These are phyloP conservation scores for Pycnococcus provasolii DNA, from an alignment of 139 green algal species.

Conservation along the genomic window DNA sequence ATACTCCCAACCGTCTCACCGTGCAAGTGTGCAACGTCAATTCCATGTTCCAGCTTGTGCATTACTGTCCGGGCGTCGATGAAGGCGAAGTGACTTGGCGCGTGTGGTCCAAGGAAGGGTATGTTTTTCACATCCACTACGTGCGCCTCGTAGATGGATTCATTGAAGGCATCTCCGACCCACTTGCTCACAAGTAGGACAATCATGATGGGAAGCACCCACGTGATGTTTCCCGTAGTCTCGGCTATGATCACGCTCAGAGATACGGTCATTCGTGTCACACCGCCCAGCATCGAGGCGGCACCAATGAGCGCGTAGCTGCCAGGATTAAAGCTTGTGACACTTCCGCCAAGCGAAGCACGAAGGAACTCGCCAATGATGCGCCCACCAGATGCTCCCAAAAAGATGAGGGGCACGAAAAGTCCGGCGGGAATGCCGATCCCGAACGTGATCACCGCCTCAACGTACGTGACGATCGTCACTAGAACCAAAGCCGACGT, in stretches of 20 bases:
- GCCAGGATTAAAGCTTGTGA: neutral
- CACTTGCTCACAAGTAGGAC: conserved; percentile 69
- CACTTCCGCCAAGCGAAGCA: neutral
- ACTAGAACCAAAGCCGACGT: no score
- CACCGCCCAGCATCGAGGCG: conserved; percentile 56
- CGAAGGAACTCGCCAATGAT: conserved; percentile 32
- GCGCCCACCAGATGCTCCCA: conserved; percentile 56
- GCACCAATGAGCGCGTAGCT: conserved; percentile 54
- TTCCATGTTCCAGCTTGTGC: no score
- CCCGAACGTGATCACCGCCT: conserved; percentile 3
- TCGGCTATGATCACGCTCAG: conserved; percentile 72
- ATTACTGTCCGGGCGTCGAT: no score
- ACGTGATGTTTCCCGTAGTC: conserved; percentile 69
- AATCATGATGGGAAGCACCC: conserved; percentile 78
- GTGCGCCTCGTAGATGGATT: conserved; percentile 42
- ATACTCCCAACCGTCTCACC: no score
- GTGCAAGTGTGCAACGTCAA: no score
- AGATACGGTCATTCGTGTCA: conserved; percentile 65
- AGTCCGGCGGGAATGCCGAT: conserved; percentile 60
- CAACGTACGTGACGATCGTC: no score
- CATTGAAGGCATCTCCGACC: conserved; percentile 50
- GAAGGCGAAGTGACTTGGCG: neutral
- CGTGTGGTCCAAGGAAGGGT: neutral
- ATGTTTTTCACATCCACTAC: neutral
- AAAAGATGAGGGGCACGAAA: conserved; percentile 87